phyloP scores from a whole-genome alignment of 163 green algal genomes.

The Scenedesmus sp. region DNA sequence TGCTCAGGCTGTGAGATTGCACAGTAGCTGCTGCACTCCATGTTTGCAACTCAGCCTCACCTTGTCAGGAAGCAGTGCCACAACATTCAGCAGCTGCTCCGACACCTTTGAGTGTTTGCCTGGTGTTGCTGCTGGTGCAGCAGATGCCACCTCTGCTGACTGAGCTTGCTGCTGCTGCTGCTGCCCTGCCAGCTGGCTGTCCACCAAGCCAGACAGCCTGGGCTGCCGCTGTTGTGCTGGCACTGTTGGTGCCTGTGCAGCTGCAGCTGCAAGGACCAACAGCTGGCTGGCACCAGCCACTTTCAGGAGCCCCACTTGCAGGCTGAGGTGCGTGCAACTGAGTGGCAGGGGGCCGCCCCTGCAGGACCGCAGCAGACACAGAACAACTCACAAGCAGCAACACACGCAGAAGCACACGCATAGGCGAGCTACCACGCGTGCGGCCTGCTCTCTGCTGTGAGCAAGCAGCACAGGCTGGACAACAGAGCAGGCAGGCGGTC shows the following conservation, averaged over 20 bases:
- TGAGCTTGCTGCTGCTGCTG: not conserved
- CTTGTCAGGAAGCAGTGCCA: slow-evolving; percentile 38
- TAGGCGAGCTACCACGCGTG: not conserved
- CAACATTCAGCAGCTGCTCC: slow-evolving; percentile 7
- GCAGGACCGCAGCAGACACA: not conserved
- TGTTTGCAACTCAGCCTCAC: not conserved
- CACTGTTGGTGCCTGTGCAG: slow-evolving; percentile 19
- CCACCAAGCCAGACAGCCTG: not conserved
- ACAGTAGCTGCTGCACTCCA: not conserved
- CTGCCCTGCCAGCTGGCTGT: slow-evolving; percentile 1
- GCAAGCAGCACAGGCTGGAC: not conserved
- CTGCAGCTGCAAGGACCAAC: slow-evolving; percentile 30
- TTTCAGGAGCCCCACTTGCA: slow-evolving; percentile 29
- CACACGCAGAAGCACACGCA: not conserved
- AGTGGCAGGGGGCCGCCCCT: slow-evolving; percentile 18
- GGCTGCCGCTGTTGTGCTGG: not conserved
- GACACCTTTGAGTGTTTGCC: not conserved
- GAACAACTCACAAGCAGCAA: not conserved
- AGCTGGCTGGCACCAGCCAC: slow-evolving; percentile 24
- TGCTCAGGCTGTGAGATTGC: not conserved
- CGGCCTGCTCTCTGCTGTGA: not conserved
- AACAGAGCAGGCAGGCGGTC: not conserved
- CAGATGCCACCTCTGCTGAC: not conserved
- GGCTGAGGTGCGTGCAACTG: slow-evolving; percentile 24
- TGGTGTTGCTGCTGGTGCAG: slow-evolving; percentile 1